Conservation (phyloP, 805 yeast species). For the Candida khao-thaluensis region DNA sequence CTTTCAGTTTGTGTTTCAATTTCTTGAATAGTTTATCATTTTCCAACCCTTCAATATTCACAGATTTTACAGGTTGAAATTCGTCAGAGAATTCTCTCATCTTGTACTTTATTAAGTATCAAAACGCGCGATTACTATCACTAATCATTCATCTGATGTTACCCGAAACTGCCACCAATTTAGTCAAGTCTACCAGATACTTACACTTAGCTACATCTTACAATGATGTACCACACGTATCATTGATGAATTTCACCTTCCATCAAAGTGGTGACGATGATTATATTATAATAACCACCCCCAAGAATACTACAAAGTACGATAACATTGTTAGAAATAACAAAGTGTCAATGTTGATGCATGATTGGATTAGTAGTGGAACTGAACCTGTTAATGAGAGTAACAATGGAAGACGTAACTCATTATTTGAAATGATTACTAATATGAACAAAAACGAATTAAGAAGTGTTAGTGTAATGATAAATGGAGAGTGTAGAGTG, state of each 20-base stretch:
- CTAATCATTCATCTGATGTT: conserved; percentile 14
- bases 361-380: conserved; percentile 79
- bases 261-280: conserved; percentile 41
- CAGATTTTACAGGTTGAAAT: conserved; percentile 26
- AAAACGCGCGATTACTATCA: conserved; percentile 4
- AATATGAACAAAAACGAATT: conserved; percentile 77
- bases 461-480: conserved; percentile 77
- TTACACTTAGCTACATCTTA: conserved; percentile 83
- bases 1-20: conserved; percentile 15
- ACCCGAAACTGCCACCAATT: conserved; percentile 37
- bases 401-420: conserved; percentile 22
- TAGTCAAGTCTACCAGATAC: conserved; percentile 62
- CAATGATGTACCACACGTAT: conserved; percentile 77
- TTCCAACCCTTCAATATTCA: conserved; percentile 20
- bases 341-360: conserved; percentile 77
- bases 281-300: conserved; percentile 70
- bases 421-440: conserved; percentile 55
- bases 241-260: conserved; percentile 88
- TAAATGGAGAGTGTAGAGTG: conserved; percentile 68
- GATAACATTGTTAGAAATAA: conserved; percentile 69
- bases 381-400: conserved; percentile 9
- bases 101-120: too few species aligned
- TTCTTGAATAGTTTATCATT: conserved; percentile 20
- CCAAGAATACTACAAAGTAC: conserved; percentile 69
- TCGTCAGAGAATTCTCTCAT: conserved; percentile 17